phyloP scores from a whole-genome alignment of 257 asterid genomes.

The Echites panduratus region DNA sequence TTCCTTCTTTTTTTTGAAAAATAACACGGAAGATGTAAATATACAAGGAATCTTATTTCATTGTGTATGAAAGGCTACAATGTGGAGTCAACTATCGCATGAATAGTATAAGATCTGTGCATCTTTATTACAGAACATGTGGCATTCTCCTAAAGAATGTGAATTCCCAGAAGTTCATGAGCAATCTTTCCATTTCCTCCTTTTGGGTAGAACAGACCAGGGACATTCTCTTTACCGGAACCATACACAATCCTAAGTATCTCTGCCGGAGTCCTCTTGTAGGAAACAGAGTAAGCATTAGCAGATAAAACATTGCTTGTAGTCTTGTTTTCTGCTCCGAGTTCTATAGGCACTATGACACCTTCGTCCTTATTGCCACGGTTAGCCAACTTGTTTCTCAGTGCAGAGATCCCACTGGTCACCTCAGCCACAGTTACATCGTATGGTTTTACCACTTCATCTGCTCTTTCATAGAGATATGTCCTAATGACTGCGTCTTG shows the following conservation, averaged over 20 bases:
- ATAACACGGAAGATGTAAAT: neutral
- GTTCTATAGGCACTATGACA: conserved; percentile 18
- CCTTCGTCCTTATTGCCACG: conserved; percentile 48
- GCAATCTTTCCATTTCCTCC: conserved; percentile 46
- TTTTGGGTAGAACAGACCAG: conserved; percentile 35
- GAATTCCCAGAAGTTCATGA: neutral
- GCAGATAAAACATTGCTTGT: conserved; percentile 36
- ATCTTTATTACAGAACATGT: neutral
- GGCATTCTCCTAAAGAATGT: neutral
- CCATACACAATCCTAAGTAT: conserved; percentile 29
- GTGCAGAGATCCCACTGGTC: conserved; percentile 25
- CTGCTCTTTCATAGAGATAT: conserved; percentile 29
- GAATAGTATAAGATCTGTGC: neutral
- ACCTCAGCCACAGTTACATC: conserved; percentile 32
- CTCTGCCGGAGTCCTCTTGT: conserved; percentile 29
- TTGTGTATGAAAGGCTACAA: neutral
- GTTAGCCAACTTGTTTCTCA: conserved; percentile 32
- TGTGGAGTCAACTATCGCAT: neutral
- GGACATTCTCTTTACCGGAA: conserved; percentile 29
- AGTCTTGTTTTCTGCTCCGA: conserved; percentile 33
- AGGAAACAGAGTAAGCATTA: conserved; percentile 30
- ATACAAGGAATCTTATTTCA: neutral
- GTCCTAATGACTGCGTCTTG: conserved; percentile 44
- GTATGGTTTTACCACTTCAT: conserved; percentile 28
- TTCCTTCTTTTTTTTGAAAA: neutral